Conservation (phyloP, 139 green algal species). For the Picochlorum sp. region DNA sequence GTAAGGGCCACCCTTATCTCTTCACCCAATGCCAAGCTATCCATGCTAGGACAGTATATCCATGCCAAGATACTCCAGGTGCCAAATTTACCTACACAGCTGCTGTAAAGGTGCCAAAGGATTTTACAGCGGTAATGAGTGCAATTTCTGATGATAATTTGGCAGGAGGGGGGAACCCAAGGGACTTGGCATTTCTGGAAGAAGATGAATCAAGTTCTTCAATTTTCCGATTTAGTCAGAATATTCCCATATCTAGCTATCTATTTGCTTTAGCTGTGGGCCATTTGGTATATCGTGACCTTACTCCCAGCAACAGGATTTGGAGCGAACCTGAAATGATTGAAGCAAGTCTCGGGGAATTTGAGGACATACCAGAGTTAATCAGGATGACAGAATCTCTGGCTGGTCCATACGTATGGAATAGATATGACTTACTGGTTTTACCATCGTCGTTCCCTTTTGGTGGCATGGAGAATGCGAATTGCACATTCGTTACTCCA, state of each 20-base stretch:
- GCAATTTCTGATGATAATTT: conserved; percentile 33
- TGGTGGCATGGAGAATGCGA: conserved; percentile 62
- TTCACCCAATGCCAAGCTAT: conserved; percentile 94
- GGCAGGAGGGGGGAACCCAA: not conserved
- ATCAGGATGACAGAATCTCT: conserved; percentile 63
- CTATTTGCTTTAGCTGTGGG: conserved; percentile 84
- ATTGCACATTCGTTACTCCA: conserved; percentile 82
- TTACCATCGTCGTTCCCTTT: conserved; percentile 85
- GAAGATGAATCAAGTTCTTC: not conserved
- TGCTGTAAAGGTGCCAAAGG: conserved; percentile 49
- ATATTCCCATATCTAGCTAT: conserved; percentile 75
- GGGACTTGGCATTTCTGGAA: not conserved
- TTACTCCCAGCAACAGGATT: conserved; percentile 34
- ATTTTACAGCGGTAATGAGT: conserved; percentile 69
- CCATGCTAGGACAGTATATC: conserved; percentile 77
- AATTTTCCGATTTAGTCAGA: conserved; percentile 25
- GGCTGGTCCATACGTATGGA: conserved; percentile 84
- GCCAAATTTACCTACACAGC: conserved; percentile 72
- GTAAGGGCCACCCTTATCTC: conserved; percentile 74
- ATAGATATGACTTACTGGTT: conserved; percentile 85
- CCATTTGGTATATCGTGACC: conserved; percentile 41
- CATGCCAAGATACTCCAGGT: conserved; percentile 81
- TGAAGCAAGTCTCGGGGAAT: conserved; percentile 74
- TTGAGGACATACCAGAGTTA: conserved; percentile 72
- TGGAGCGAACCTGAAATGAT: conserved; percentile 78